Evolutionary conservation across 495 filamentous ascomycete species (phyloP).

Genomic region (Daldinia grandis): DNA sequence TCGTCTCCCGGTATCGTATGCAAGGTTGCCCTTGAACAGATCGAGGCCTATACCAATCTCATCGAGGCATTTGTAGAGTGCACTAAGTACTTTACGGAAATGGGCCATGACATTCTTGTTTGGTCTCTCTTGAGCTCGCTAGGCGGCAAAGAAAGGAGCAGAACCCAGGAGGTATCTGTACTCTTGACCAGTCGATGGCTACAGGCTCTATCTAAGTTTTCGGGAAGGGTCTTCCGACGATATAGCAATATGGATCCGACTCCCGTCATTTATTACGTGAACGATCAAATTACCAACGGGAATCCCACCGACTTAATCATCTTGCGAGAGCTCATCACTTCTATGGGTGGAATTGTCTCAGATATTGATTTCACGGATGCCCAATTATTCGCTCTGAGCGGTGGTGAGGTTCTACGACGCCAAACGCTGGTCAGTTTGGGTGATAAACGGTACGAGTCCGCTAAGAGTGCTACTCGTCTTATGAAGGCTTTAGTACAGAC

Average conservation of each 20-base stretch:
- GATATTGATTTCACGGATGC: constrained; percentile 85
- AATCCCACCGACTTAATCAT: constrained; percentile 89
- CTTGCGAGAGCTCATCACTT: constrained; percentile 83
- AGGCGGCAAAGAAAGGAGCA: constrained; percentile 75
- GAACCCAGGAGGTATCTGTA: constrained; percentile 79
- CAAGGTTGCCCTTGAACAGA: constrained; percentile 81
- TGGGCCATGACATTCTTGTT: constrained; percentile 91
- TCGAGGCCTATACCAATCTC: constrained; percentile 90
- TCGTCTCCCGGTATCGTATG: constrained; percentile 92
- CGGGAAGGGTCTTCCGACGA: constrained; percentile 85
- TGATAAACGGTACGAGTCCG: constrained; percentile 75
- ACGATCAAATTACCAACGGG: constrained; percentile 78
- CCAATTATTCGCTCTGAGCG: constrained; percentile 85
- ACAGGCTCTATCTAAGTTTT: constrained; percentile 81
- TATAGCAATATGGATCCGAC: constrained; percentile 82
- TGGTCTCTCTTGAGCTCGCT: constrained; percentile 86
- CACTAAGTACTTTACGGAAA: constrained; percentile 87
- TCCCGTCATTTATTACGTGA: constrained; percentile 89
- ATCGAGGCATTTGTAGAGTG: constrained; percentile 93
- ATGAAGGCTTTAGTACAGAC: constrained; percentile 78
- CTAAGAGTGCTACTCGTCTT: constrained; percentile 73
- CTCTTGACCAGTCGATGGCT: constrained; percentile 91
- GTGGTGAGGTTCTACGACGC: constrained; percentile 78
- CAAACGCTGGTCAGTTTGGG: constrained; percentile 79
- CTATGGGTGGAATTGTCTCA: constrained; percentile 91